A percentile compares a stretch with the other conserved stretches of the same genome.
phyloP scores from a whole-genome alignment of 2,329 filamentous ascomycete genomes.

The Lithohypha guttulata region DNA sequence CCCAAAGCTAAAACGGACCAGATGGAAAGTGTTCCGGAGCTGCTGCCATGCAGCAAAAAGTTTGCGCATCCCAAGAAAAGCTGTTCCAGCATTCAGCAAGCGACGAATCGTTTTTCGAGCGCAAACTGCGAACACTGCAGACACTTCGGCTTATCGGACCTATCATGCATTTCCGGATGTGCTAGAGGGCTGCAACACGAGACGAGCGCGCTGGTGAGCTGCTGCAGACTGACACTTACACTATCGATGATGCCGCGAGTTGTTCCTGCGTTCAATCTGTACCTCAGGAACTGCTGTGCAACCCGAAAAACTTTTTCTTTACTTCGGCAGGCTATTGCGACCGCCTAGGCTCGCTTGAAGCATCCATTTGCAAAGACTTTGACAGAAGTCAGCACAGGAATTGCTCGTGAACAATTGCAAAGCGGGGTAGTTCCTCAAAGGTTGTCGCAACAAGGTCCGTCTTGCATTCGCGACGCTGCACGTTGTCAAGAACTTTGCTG shows the following conservation, averaged over 20 bases:
- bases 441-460: conserved; percentile 5
- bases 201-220: neutral
- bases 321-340: neutral
- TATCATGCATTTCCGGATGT: conserved; percentile 1
- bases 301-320: neutral
- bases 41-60: neutral
- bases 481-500: conserved; percentile 6
- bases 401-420: neutral
- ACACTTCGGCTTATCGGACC: neutral
- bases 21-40: neutral
- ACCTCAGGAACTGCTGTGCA: conserved; percentile 2
- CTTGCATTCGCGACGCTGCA: neutral
- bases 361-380: too few relatives aligned
- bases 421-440: too few relatives aligned
- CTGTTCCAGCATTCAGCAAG: neutral
- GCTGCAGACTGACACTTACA: conserved; percentile 8
- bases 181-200: neutral
- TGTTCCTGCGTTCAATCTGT: neutral
- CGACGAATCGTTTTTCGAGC: conserved; percentile 6
- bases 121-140: conserved; percentile 6
- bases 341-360: neutral
- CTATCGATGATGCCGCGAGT: conserved; percentile 1
- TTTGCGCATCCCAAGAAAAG: neutral
- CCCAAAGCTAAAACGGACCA: neutral
- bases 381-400: too few relatives aligned